These are phyloP conservation scores for Diddensiella transvaalensis DNA, from an alignment of 805 yeast genomes.

Conservation along the genomic window DNA sequence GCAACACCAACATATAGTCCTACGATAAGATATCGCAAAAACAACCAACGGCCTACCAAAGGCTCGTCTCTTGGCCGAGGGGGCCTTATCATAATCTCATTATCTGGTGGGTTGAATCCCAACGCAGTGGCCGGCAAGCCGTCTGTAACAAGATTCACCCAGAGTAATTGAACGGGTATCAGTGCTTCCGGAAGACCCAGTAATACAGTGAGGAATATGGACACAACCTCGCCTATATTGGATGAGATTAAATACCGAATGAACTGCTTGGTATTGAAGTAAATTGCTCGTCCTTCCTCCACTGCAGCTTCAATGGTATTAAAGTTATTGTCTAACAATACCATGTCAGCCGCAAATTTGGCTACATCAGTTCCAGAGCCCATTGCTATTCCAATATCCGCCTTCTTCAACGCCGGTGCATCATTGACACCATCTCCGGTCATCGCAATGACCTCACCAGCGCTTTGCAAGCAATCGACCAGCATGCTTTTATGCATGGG, in stretches of 20 bases:
- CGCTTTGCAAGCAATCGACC: slow-evolving; percentile 43
- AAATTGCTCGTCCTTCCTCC: slow-evolving; percentile 51
- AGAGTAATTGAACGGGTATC: slow-evolving; percentile 54
- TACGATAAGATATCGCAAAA: slow-evolving; percentile 38
- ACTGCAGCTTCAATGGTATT: slow-evolving; percentile 56
- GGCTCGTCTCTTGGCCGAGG: slow-evolving; percentile 40
- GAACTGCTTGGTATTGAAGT: slow-evolving; percentile 41
- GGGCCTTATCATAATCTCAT: slow-evolving; percentile 37
- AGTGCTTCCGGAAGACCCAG: slow-evolving; percentile 51
- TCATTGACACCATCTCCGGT: slow-evolving; percentile 62
- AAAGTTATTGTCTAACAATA: slow-evolving; percentile 51
- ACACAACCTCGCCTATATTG: slow-evolving; percentile 56
- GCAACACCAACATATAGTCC: slow-evolving; percentile 42
- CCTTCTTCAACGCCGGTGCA: slow-evolving; percentile 56
- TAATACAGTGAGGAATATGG: slow-evolving; percentile 52
- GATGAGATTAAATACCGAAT: slow-evolving; percentile 46
- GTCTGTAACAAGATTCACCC: slow-evolving; percentile 57
- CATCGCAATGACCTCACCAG: slow-evolving; percentile 54
- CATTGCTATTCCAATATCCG: slow-evolving; percentile 61
- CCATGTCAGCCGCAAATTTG: slow-evolving; percentile 55
- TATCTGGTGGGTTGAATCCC: slow-evolving; percentile 45
- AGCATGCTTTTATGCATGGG: slow-evolving; percentile 52
- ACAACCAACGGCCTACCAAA: slow-evolving; percentile 37
- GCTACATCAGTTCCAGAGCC: slow-evolving; percentile 63
- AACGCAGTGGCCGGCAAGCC: slow-evolving; percentile 60